phyloP scores from a whole-genome alignment of 2,329 filamentous ascomycete species.

The Orbilia ellipsospora region DNA sequence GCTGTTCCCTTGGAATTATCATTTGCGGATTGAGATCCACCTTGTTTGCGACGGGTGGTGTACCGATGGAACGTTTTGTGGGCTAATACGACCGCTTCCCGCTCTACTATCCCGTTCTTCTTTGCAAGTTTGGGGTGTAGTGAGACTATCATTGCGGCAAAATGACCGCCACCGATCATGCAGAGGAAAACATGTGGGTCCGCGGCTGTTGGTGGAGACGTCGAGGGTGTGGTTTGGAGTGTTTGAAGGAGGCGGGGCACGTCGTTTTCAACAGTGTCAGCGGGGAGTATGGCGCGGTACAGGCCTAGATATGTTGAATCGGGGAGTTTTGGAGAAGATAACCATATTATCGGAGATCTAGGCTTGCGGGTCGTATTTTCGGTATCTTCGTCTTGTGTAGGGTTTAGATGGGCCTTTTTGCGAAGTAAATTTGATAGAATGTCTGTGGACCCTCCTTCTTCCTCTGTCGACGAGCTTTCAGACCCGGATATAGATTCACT shows the following conservation, averaged over 20 bases:
- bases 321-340: constrained; percentile 79
- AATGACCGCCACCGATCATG: constrained; percentile 98
- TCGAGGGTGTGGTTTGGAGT: constrained; percentile 66
- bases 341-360: constrained; percentile 85
- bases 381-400: constrained; percentile 62
- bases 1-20: constrained; percentile 94
- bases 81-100: constrained; percentile 86
- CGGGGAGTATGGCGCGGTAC: constrained; percentile 83
- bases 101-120: constrained; percentile 75
- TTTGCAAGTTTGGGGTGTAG: constrained; percentile 82
- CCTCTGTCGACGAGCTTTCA: constrained; percentile 75
- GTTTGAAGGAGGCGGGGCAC: constrained; percentile 75
- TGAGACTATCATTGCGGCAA: constrained; percentile 94
- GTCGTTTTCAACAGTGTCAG: constrained; percentile 73
- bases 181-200: constrained; percentile 90
- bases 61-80: constrained; percentile 99
- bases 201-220: constrained; percentile 75
- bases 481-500: constrained; percentile 92
- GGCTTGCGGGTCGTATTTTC: constrained; percentile 67
- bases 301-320: constrained; percentile 83
- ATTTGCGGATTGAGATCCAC: constrained; percentile 92
- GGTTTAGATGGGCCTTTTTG: constrained; percentile 78
- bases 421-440: constrained; percentile 58
- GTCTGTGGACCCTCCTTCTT: constrained; percentile 66
- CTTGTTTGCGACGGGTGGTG: constrained; percentile 94